Base-by-base conservation (phyloP, 2,329 filamentous ascomycete species). In the Westerdykella sp. region DNA sequence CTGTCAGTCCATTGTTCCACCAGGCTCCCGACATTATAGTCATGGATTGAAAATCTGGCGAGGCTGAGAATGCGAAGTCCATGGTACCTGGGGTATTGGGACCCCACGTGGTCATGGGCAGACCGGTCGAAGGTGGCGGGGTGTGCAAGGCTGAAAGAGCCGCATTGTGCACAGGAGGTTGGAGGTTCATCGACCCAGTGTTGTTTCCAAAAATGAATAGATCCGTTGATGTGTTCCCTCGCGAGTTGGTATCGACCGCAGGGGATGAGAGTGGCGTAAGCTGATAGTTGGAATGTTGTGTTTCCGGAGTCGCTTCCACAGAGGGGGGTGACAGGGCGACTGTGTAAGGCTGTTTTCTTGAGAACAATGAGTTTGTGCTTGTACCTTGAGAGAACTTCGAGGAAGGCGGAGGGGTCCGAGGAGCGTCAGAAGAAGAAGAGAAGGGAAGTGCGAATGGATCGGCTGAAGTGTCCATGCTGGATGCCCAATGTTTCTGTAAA, bases 401-500 rank as follows among this genome's bases (percentile, higher is more conserved):
- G 1, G 62, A 59, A 6, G 51, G 50, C 5, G 59, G 56, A 16
- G 61, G 59, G 4, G 63, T 62, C 13, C 48, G 43, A 12, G 53
- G 50, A 7, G 60, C 49, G 9, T 42, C 47, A 36, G 58, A 52
- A n/a, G 51, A 46, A 10, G 72, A 46, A 10, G 72, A 65, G 49
- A 69, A 60, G 38, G 73, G 70, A 35, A 78, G 61, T 47, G 69
- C 69, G 55, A 78, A 77, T 47, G 73, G 73, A 45, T 78, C 63
- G 16, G 63, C 51, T 42, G 60, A 53, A 28, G 54, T 48, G 34
- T 68, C 72, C 36, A 79, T 68, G 45, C 75, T 73, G 50, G 76
- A 71, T 32, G 71, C 67, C 77, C 78, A 81, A 60, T 59, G 69
- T 55, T 68, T 72, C 60, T 63, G 70, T 63, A 67, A 72, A 46